Evolutionary conservation across 352 stramenopile genomes (phyloP).

Genomic region (Phytophthora pisi): DNA sequence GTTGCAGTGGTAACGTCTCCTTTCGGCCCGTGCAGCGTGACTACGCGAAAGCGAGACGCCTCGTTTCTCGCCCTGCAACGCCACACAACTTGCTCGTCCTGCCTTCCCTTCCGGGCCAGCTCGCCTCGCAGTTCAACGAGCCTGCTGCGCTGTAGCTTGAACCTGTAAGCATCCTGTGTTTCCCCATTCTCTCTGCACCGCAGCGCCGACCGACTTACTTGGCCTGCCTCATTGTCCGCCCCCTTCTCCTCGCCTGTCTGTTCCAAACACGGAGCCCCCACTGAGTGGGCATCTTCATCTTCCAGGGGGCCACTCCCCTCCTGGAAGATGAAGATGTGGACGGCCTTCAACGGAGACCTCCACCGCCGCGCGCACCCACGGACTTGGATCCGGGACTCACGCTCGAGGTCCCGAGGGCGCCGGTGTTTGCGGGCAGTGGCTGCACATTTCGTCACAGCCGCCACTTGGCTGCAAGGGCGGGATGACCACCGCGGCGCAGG

Average conservation of each 20-base stretch:
- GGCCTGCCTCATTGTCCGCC: constrained; percentile 8
- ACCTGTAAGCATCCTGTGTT: not conserved
- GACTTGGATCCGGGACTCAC: constrained; percentile 15
- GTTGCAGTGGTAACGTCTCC: not conserved
- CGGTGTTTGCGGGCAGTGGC: constrained; percentile 6
- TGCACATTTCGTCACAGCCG: constrained; percentile 7
- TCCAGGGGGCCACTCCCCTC: too few relatives aligned
- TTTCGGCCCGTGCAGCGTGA: constrained; percentile 1
- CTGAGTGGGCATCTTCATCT: too few relatives aligned
- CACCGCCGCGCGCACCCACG: not conserved
- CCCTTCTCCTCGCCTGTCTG: constrained; percentile 15
- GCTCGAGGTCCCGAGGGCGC: not conserved
- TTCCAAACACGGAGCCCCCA: not conserved
- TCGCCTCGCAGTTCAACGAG: constrained; percentile 12
- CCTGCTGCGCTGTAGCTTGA: constrained; percentile 4
- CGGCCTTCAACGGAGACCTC: too few relatives aligned
- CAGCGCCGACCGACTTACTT: not conserved
- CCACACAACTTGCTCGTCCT: constrained; percentile 1
- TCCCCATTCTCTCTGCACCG: too few relatives aligned
- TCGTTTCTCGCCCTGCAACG: constrained; percentile 14
- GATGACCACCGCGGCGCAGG: constrained; percentile 11
- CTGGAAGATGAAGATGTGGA: too few relatives aligned
- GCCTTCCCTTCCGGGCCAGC: not conserved
- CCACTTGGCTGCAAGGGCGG: constrained; percentile 16
- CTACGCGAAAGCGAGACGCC: constrained; percentile 18